Evolutionary conservation across 2,329 filamentous ascomycete species (phyloP), one percentile per base, ranked within the genome.

Genomic region (Calonectria multiphialidica): DNA sequence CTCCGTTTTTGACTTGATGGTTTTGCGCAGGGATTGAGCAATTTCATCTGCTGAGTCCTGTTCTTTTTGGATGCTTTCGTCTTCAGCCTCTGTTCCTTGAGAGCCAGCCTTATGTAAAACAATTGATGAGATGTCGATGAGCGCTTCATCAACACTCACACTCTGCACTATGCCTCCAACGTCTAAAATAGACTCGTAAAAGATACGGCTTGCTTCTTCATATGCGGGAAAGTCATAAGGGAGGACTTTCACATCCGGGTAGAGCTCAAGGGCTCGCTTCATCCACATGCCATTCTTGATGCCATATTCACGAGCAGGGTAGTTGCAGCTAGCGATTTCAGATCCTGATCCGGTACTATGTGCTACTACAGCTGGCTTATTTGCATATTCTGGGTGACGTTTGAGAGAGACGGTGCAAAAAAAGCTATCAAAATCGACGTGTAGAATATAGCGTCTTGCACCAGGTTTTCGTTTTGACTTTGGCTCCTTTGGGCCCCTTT

Each of bases 271-370:
- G 0, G 97, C 97, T 40, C 90, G 89, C 81, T 96, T 97, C 96
- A 99, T 98, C 97, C 97, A 99, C 97, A 98, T 99, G 44, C 97
- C 97, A 77, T 99, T 99, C 81, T 96, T 98, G 67, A 99, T 89
- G 1, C 96, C 96, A 77, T 93, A 97, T 37, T 90, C 89, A 44
- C 97, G 91, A 8, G 97, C 97, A 23, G 93, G 92, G 81, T 99
- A 99, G 79, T 99, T 99, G 84, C 97, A 99, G 75, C 96, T 98
- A 25, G 97, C 97, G 79, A 99, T 98, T 81, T 99, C 97, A 0
- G 96, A 98, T 0, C 95, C 95, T 28, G 90, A 91, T 0, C 96
- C 96, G 53, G 89, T 90, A 5, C 96, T 94, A 80, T 99, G 97
- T 5, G 97, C 96, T 40, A 99, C 94, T 1, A 94, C 97, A 2